Base-by-base conservation (phyloP, 2,329 filamentous ascomycete species). In the Colletotrichum graminicola region DNA sequence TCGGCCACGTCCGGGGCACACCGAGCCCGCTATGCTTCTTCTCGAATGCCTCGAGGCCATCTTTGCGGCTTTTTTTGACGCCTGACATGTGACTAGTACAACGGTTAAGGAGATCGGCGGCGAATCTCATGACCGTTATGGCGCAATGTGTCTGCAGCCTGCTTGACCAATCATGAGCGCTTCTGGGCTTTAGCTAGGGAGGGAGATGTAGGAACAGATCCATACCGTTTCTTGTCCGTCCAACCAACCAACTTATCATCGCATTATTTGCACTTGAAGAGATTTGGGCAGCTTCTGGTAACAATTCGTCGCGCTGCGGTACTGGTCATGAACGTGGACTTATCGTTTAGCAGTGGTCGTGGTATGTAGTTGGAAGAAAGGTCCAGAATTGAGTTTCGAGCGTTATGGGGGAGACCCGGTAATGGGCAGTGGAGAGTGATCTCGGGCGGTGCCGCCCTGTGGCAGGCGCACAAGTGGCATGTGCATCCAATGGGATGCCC, bases 331-430 rank as follows among this genome's bases (percentile, higher is more conserved):
- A 23, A 14, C 21, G 39, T 34, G 8, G 11, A 10, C 11, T 39
- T 39, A 10, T 14, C 5, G 39, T 41, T 41, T 16, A 6, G 39
- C n/a, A 6, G n/a, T 66, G 32, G 18, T 8, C 4, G 34, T 67
- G 64, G 43, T n/a, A 36, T 67, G 68, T 62, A 67, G 68, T 71
- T 34, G 68, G 64, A 67, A 70, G 62, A 59, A 67, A 55, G 32
- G 51, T 47, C 32, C 26, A 12, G n/a, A 47, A 70, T 70, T 62
- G 51, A 67, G 49, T 68, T 52, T 18, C 47, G 21, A 43, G n/a
- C 29, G n/a, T 41, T 8, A 61, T 45, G 55, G 52, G 65, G 64
- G 61, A 26, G 10, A 12, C 63, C 68, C 47, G 49, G 39, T 32
- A 29, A 36, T 36, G 26, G 41, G 18, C n/a, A 1, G 59, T 49